Base-by-base conservation (phyloP, 768 basidiomycete genomes). In the Naganishia friedmannii region DNA sequence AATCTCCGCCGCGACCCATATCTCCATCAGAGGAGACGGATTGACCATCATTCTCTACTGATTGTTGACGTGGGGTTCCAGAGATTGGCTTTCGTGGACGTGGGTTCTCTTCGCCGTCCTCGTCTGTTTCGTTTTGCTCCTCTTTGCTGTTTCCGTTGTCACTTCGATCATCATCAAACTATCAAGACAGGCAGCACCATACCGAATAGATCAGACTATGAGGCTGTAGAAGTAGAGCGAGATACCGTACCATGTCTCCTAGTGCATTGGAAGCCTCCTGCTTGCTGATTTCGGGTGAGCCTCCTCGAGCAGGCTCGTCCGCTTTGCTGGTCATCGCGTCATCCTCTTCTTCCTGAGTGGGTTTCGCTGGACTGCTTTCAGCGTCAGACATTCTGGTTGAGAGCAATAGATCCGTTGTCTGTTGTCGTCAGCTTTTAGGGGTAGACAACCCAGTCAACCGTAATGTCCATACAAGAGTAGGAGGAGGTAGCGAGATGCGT, bases 1-100 rank as follows among this genome's bases (percentile, higher is more conserved):
- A 63, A 37, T 63, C 60, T 10, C 60, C 60, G 39, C 60, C 60
- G 3, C 60, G 60, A 2, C 60, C 60, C 60, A 63, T 63, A 29
- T 63, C 60, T 10, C 60, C 60, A 26, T 63, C 60, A 26, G n/a
- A 26, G n/a, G 60, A 42, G 23, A 42, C 60, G 42, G 31, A 34
- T 23, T n/a, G 39, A 26, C 23, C n/a, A 26, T 63, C 60, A 15
- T 29, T 26, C 29, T 42, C 60, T 7, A 51, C 48, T 3, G 48
- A 51, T 51, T 51, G 48, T 51, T 51, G 48, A 51, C 48, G 48
- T 23, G 48, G n/a, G 60, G 37, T 26, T n/a, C 42, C 60, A 10
- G 57, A 21, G 56, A 23, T 21, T 23, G 57, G 9, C 23, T 39
- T 26, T 31, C 39, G 60, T 26, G 17, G 23, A 37, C 37, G 60